Conservation (phyloP, 1,284 basidiomycete genomes). For the Ustilago nuda region DNA sequence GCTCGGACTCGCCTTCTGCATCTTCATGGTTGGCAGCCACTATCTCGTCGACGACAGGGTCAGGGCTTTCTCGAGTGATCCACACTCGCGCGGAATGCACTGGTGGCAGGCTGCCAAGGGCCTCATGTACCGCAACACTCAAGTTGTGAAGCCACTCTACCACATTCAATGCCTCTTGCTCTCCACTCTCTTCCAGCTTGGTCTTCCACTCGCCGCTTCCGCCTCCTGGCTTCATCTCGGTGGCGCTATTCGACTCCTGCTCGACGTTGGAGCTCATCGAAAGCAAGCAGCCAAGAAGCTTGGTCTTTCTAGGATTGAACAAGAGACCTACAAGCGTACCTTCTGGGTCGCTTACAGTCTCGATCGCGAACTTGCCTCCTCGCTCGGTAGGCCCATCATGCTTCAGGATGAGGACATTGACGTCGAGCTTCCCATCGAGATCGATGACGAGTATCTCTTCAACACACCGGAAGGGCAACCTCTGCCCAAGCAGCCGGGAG, state of each 20-base stretch:
- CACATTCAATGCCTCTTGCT: slow-evolving; percentile 38
- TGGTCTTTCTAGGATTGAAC: slow-evolving; percentile 39
- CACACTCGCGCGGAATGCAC: slow-evolving; percentile 38
- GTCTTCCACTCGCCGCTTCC: slow-evolving; percentile 42
- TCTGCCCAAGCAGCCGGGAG: slow-evolving; percentile 40
- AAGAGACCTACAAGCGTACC: slow-evolving; percentile 51
- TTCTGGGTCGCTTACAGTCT: slow-evolving; percentile 61
- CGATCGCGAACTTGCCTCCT: slow-evolving; percentile 52
- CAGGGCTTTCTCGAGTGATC: slow-evolving; percentile 21
- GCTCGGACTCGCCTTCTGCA: slow-evolving; percentile 38
- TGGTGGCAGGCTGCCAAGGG: slow-evolving; percentile 44
- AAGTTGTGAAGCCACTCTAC: slow-evolving; percentile 23
- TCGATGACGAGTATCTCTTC: slow-evolving; percentile 57
- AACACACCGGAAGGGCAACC: slow-evolving; percentile 34
- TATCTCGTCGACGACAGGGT: slow-evolving; percentile 44
- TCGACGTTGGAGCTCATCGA: slow-evolving; percentile 58
- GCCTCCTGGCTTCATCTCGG: slow-evolving; percentile 53
- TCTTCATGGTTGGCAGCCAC: slow-evolving; percentile 55
- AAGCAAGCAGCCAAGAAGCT: slow-evolving; percentile 51
- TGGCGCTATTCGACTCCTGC: slow-evolving; percentile 48
- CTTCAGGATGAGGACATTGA: slow-evolving; percentile 65
- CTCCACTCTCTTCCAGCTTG: slow-evolving; percentile 38
- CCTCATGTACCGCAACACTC: slow-evolving; percentile 19
- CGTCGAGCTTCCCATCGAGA: slow-evolving; percentile 52
- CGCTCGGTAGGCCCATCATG: slow-evolving; percentile 57